A percentile compares a stretch with the other conserved stretches of the same genome.
phyloP scores from a whole-genome alignment of 257 asterid species.

The Nicotiana attenuata region DNA sequence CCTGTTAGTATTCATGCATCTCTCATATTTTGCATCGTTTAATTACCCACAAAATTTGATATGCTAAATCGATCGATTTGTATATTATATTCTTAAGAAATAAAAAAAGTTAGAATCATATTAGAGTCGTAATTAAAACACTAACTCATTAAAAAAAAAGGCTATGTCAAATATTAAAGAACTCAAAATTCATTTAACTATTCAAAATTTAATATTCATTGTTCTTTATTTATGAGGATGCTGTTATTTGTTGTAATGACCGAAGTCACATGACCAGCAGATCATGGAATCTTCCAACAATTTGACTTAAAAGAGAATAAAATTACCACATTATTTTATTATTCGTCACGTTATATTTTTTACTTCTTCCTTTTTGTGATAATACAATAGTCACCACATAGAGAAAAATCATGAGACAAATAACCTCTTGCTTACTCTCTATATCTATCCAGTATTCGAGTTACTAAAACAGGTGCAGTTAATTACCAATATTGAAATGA shows the following conservation, averaged over 20 bases:
- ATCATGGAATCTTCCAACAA: constrained; percentile 3
- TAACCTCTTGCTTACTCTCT: not conserved
- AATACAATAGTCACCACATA: not conserved
- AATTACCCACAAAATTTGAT: too few species aligned
- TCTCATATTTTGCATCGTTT: too few species aligned
- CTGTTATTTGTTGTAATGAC: not conserved
- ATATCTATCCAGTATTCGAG: not conserved
- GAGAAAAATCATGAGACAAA: not conserved
- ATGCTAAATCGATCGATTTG: too few species aligned
- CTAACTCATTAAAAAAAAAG: too few species aligned
- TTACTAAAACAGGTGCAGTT: not conserved
- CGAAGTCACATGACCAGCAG: not conserved
- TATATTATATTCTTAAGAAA: too few species aligned
- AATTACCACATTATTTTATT: not conserved
- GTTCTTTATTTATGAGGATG: not conserved
- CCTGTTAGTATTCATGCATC: too few species aligned
- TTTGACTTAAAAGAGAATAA: not conserved
- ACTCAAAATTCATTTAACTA: too few species aligned
- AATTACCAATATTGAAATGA: not conserved
- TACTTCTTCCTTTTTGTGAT: not conserved
- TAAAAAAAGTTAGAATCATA: too few species aligned
- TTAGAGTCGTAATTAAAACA: too few species aligned
- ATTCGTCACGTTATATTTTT: not conserved
- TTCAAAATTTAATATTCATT: too few species aligned
- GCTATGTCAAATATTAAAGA: too few species aligned